Conservation (phyloP, 257 asterid genomes). For the Anisodus acutangulus region DNA sequence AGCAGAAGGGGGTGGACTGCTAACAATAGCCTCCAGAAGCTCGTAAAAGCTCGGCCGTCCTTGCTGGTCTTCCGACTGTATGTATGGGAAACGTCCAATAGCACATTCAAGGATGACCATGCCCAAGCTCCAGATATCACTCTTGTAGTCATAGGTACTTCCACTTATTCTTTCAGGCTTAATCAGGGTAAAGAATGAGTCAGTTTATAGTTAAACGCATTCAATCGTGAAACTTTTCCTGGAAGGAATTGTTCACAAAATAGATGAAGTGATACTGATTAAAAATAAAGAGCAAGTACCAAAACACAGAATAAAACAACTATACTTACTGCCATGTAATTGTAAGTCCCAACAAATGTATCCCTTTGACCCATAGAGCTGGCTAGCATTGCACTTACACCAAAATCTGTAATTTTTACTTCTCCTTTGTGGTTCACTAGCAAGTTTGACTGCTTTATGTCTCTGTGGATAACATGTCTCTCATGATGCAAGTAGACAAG, state of each 20-base stretch:
- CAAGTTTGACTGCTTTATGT: slow-evolving; percentile 77
- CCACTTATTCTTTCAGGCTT: slow-evolving; percentile 99
- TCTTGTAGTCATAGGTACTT: slow-evolving; percentile 71
- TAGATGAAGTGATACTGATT: slow-evolving; percentile 10
- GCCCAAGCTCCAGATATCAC: slow-evolving; percentile 70
- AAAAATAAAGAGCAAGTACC: neutral
- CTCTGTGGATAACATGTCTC: slow-evolving; percentile 94
- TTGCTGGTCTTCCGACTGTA: slow-evolving; percentile 88
- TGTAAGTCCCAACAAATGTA: slow-evolving; percentile 97
- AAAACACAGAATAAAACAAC: slow-evolving; percentile 1
- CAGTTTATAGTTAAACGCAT: slow-evolving; percentile 20
- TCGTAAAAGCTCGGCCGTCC: slow-evolving; percentile 89
- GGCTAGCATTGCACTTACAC: slow-evolving; percentile 97
- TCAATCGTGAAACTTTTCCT: neutral
- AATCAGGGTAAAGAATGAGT: slow-evolving; percentile 25
- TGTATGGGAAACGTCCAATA: slow-evolving; percentile 95
- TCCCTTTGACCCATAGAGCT: slow-evolving; percentile 92
- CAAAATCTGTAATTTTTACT: slow-evolving; percentile 96
- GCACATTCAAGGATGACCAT: slow-evolving; percentile 99
- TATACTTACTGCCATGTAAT: slow-evolving; percentile 88
- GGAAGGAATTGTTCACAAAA: neutral
- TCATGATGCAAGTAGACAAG: slow-evolving; percentile 83
- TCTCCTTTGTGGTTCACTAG: slow-evolving; percentile 92
- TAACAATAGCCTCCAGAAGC: slow-evolving; percentile 93
- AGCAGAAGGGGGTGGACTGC: slow-evolving; percentile 88